Percentiles rank a stretch among this genome's conserved stretches.
Conservation (phyloP, 2,329 filamentous ascomycete genomes). For the Microsporum audouinii region DNA sequence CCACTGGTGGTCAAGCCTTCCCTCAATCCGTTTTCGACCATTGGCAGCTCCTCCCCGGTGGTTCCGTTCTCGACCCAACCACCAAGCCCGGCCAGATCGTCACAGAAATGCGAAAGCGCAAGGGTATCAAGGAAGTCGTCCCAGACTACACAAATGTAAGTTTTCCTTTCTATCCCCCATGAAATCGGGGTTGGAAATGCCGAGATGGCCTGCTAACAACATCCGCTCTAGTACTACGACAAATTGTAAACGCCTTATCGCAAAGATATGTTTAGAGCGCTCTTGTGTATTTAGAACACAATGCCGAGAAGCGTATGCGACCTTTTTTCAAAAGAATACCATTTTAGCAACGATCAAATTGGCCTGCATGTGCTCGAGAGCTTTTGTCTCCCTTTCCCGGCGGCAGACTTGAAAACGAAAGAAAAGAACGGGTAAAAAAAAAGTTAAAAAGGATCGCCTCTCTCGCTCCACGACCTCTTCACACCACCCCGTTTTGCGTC, state of each 20-base stretch:
- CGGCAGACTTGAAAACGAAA: constrained; percentile 2
- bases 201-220: constrained; percentile 9
- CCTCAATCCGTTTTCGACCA: constrained; percentile 98
- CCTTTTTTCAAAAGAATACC: constrained; percentile 20
- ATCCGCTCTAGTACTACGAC: constrained; percentile 78
- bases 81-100: constrained; percentile 77
- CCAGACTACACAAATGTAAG: constrained; percentile 92
- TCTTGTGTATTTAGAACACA: constrained; percentile 16
- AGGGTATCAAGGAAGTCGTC: constrained; percentile 96
- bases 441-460: background rate
- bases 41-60: constrained; percentile 93
- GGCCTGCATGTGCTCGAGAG: constrained; percentile 1
- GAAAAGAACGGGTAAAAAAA: constrained; percentile 3
- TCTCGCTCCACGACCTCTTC: background rate
- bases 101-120: constrained; percentile 88
- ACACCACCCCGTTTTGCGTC: background rate
- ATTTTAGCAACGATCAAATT: constrained; percentile 6
- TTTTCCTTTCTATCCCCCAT: constrained; percentile 21
- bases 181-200: constrained; percentile 10
- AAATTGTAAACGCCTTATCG: constrained; percentile 64
- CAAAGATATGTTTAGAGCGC: constrained; percentile 7
- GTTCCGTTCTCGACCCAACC: constrained; percentile 72
- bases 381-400: background rate
- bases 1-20: constrained; percentile 96
- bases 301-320: constrained; percentile 31